A percentile compares a stretch with the other conserved stretches of the same genome.
These are phyloP conservation scores for Salix udensis DNA, from an alignment of 345 rosid genomes.

Conservation along the genomic window DNA sequence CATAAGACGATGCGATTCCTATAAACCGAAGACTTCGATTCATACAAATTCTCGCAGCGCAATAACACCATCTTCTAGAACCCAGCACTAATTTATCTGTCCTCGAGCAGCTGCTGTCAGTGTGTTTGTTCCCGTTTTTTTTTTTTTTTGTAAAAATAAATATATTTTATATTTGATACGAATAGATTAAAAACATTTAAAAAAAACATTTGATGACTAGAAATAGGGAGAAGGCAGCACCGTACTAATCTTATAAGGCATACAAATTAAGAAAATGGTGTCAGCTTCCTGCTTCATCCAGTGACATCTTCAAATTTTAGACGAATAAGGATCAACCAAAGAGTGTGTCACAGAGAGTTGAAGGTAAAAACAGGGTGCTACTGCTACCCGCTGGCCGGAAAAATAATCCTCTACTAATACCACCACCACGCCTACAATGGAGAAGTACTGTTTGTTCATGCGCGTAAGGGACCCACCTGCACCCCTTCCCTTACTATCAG, in stretches of 20 bases:
- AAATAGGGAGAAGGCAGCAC: background rate
- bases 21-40: background rate
- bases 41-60: background rate
- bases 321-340: background rate
- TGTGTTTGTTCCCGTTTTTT: too few species aligned
- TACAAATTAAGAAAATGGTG: background rate
- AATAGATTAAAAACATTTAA: too few species aligned
- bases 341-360: background rate
- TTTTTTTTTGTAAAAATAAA: too few species aligned
- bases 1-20: background rate
- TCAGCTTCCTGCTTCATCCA: background rate
- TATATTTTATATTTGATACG: too few species aligned
- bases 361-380: background rate
- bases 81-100: background rate
- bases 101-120: background rate
- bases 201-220: too few species aligned
- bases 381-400: background rate
- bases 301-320: background rate
- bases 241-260: background rate
- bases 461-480: conserved; percentile 28
- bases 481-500: conserved; percentile 8
- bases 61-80: background rate
- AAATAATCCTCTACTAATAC: background rate
- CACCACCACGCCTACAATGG: background rate
- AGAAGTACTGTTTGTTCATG: conserved; percentile 17